Conservation (phyloP, 257 asterid genomes). For the Leptodermis oblonga region DNA sequence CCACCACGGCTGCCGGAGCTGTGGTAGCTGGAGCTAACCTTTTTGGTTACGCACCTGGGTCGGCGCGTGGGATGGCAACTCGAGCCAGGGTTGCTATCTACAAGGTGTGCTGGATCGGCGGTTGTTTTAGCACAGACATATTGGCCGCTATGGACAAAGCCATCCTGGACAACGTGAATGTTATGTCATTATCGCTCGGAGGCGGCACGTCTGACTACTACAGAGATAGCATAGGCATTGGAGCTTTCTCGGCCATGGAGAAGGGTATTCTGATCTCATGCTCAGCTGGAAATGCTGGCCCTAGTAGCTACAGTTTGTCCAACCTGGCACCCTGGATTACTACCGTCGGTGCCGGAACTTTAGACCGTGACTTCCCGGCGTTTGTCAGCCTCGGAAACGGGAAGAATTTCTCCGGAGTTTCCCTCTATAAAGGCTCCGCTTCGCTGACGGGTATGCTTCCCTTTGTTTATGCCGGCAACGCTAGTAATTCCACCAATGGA, state of each 20-base stretch:
- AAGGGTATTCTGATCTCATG: conserved; percentile 77
- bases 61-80: conserved; percentile 94
- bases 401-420: conserved; percentile 63
- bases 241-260: conserved; percentile 80
- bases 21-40: conserved; percentile 61
- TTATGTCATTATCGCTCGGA: conserved; percentile 73
- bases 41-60: conserved; percentile 71
- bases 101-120: conserved; percentile 83
- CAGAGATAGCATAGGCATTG: conserved; percentile 58
- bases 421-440: conserved; percentile 40
- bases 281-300: conserved; percentile 89
- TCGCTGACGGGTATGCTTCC: conserved; percentile 51
- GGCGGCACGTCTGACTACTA: conserved; percentile 60
- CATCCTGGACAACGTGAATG: conserved; percentile 62
- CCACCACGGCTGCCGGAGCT: conserved; percentile 80
- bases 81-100: conserved; percentile 68
- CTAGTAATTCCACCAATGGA: conserved; percentile 52
- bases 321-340: conserved; percentile 93
- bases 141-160: conserved; percentile 82
- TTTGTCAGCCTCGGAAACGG: conserved; percentile 72
- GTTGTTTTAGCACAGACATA: conserved; percentile 82
- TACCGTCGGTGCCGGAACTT: conserved; percentile 87
- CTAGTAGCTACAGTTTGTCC: conserved; percentile 48
- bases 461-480: conserved; percentile 75
- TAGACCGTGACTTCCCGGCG: conserved; percentile 93